phyloP scores from a whole-genome alignment of 164 flowering plant genomes.

The Vitis labrusca region DNA sequence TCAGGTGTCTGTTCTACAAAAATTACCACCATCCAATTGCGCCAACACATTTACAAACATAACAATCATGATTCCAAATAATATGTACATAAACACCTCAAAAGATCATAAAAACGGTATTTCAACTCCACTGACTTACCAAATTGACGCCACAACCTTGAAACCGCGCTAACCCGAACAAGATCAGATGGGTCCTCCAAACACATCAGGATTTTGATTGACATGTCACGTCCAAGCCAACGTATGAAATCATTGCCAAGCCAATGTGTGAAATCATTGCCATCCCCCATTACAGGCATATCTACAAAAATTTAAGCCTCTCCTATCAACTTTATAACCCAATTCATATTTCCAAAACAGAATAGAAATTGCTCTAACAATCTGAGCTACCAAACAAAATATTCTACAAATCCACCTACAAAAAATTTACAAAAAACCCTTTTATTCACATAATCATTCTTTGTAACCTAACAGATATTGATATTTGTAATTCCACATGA shows the following conservation, averaged over 20 bases:
- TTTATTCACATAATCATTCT: too few relatives aligned
- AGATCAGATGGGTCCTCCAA: slow-evolving; percentile 22
- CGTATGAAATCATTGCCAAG: slow-evolving; percentile 17
- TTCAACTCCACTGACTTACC: slow-evolving; percentile 8
- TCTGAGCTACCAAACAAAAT: too few relatives aligned
- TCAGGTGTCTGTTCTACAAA: too few relatives aligned
- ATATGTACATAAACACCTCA: too few relatives aligned
- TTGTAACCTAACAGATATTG: too few relatives aligned
- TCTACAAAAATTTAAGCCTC: background rate
- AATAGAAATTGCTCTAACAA: too few relatives aligned
- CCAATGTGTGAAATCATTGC: slow-evolving; percentile 16
- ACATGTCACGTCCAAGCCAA: slow-evolving; percentile 22
- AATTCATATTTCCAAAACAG: background rate
- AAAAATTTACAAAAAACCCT: background rate
- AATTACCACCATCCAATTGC: too few relatives aligned
- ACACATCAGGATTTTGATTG: slow-evolving; percentile 11
- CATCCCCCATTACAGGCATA: slow-evolving; percentile 7
- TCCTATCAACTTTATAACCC: background rate
- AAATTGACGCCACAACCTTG: slow-evolving; percentile 15
- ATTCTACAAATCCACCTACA: background rate
- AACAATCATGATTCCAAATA: too few relatives aligned
- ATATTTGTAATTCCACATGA: too few relatives aligned
- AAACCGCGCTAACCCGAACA: slow-evolving; percentile 13
- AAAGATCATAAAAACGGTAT: background rate
- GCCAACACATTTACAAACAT: too few relatives aligned